Evolutionary conservation across 2,329 filamentous ascomycete species (phyloP).

Genomic region (Sporothrix curviconia): DNA sequence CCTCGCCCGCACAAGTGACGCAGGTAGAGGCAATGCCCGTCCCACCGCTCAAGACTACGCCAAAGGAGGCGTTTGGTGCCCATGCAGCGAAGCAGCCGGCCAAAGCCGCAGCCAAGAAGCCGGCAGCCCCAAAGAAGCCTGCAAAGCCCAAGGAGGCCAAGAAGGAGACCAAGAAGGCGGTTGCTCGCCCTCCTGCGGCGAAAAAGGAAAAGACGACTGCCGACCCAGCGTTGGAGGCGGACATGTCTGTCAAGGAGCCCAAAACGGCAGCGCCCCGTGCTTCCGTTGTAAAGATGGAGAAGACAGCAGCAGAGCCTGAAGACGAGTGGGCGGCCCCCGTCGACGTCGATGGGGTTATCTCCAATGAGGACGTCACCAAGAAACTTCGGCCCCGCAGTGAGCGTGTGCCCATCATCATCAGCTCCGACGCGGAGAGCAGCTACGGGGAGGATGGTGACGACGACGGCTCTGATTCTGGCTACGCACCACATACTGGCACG

Average conservation of each 20-base stretch:
- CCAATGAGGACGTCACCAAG: background rate
- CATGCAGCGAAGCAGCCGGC: background rate
- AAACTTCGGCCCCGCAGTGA: slow-evolving; percentile 11
- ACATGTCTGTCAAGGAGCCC: background rate
- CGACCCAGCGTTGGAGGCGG: background rate
- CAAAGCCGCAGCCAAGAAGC: background rate
- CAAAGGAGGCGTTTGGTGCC: background rate
- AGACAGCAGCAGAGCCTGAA: background rate
- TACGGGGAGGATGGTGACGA: background rate
- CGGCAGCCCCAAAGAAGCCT: background rate
- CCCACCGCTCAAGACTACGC: background rate
- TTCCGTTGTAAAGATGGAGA: background rate
- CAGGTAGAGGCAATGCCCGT: background rate
- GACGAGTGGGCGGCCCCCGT: slow-evolving; percentile 1
- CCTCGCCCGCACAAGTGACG: background rate
- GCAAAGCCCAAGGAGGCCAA: background rate
- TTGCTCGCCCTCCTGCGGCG: background rate
- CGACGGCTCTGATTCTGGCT: background rate
- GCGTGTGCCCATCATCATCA: slow-evolving; percentile 13
- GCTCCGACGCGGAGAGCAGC: slow-evolving; percentile 9
- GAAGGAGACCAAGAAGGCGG: background rate
- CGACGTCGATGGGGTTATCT: background rate
- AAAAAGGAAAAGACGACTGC: background rate
- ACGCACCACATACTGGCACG: background rate
- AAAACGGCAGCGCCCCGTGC: too few relatives aligned